Base-by-base conservation (phyloP, 768 basidiomycete genomes). In the Exidia glandulosa region DNA sequence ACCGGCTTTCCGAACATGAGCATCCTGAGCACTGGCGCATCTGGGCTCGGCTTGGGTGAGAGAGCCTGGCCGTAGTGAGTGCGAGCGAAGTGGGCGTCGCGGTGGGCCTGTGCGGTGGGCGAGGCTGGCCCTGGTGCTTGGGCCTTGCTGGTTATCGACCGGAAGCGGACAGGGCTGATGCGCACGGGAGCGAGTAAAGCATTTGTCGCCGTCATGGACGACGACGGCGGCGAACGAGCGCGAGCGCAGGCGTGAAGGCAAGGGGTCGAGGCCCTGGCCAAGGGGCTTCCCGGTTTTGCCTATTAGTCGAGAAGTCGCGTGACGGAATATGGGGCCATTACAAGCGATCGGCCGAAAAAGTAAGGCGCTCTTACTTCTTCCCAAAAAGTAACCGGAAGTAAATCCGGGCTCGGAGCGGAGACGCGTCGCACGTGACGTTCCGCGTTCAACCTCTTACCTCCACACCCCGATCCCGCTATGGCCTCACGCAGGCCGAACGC, bases 1-100 rank as follows among this genome's bases (percentile, higher is more conserved):
- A 63, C 68, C 57, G 85, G 87, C 72, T 88, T 88, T 32, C 86
- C 87, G 69, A 87, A 88, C 77, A 88, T 81, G 61, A 89, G 75
- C 81, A 87, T 84, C 58, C 86, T 79, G 57, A 86, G 64, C 33
- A 68, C 50, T 4, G 50, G 50, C 25, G 25, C 50, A 14, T 54
- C 50, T 12, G 30, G 31, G 13, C 30, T 29, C 6, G 12, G 29
- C 41, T 23, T 59, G 2, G 59, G 48, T 50, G 41, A 45, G 41
- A 14, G 19, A 10, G 41, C 41, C 41, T 14, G 41, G 10, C 41
- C 41, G 41, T 45, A 45, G 41, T 19, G 16, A 23, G 41, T 19
- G 41, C 41, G 41, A n/a, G n/a, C n/a, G n/a, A n/a, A n/a, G 41
- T 45, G 41, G 41, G 41, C 41, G 41, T 23, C 41, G 23, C 23